Percentiles rank a stretch among this genome's conserved stretches.
Evolutionary conservation across 176 grass and related monocot species (phyloP).

Genomic region (Zoysia pacifica): DNA sequence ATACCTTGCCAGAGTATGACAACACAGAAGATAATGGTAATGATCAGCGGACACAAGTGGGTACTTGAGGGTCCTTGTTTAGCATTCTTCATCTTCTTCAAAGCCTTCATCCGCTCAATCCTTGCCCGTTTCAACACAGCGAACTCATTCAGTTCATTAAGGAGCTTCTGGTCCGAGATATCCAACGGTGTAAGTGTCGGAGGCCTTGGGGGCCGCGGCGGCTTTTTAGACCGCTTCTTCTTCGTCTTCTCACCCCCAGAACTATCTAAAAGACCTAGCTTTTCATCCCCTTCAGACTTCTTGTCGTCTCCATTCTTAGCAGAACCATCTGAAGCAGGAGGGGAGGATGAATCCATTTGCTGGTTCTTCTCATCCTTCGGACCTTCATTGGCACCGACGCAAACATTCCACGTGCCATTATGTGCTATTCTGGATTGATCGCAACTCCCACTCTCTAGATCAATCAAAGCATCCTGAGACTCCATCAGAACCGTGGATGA

Average conservation of each 20-base stretch:
- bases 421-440: slow-evolving; percentile 18
- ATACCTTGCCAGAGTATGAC: slow-evolving; percentile 99
- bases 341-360: slow-evolving; percentile 26
- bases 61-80: slow-evolving; percentile 55
- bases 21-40: slow-evolving; percentile 89
- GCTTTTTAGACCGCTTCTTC: slow-evolving; percentile 80
- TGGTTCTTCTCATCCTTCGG: slow-evolving; percentile 43
- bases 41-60: slow-evolving; percentile 67
- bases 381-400: slow-evolving; percentile 15
- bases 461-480: slow-evolving; percentile 54
- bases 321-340: slow-evolving; percentile 18
- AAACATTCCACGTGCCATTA: slow-evolving; percentile 39
- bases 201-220: slow-evolving; percentile 73
- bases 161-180: slow-evolving; percentile 74
- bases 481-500: slow-evolving; percentile 52
- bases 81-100: slow-evolving; percentile 87
- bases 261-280: slow-evolving; percentile 45
- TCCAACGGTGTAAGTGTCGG: slow-evolving; percentile 58
- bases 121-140: slow-evolving; percentile 79
- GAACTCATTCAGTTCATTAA: slow-evolving; percentile 81
- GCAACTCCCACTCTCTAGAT: slow-evolving; percentile 69
- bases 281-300: slow-evolving; percentile 57
- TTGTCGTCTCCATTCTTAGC: slow-evolving; percentile 45
- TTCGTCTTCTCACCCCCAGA: slow-evolving; percentile 59
- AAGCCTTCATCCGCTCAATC: slow-evolving; percentile 92